These are phyloP conservation scores for Dactylellina sp. DNA, from an alignment of 2,329 filamentous ascomycete species.

Conservation along the genomic window DNA sequence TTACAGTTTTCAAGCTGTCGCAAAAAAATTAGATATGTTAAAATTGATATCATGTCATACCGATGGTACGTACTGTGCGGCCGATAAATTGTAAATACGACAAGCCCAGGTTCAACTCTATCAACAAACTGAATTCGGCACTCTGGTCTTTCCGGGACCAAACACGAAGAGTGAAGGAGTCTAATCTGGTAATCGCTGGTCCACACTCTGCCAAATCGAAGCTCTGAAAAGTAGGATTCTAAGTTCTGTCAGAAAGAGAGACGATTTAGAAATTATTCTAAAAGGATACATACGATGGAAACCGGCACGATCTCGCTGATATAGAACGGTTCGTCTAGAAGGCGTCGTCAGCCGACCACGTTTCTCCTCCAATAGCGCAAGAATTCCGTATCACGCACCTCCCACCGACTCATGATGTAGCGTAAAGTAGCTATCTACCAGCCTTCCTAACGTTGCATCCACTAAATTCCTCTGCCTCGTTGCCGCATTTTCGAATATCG, in stretches of 20 bases:
- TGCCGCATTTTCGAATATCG: conserved; percentile 65
- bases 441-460: conserved; percentile 69
- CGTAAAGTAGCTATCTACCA: conserved; percentile 75
- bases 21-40: conserved; percentile 16
- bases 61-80: conserved; percentile 65
- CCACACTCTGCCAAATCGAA: conserved; percentile 72
- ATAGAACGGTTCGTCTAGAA: conserved; percentile 70
- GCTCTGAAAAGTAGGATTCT: conserved; percentile 73
- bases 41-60: not conserved
- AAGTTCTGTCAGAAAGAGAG: conserved; percentile 27
- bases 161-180: conserved; percentile 69
- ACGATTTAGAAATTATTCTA: not conserved
- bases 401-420: conserved; percentile 69
- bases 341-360: conserved; percentile 41
- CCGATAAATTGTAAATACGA: conserved; percentile 73
- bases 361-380: conserved; percentile 23
- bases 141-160: conserved; percentile 70
- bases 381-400: conserved; percentile 61
- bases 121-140: conserved; percentile 68
- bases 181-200: conserved; percentile 69
- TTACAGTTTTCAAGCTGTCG: conserved; percentile 69
- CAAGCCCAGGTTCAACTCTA: conserved; percentile 70
- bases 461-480: conserved; percentile 72
- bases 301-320: conserved; percentile 73
- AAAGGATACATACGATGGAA: conserved; percentile 66